These are phyloP conservation scores for Sporobolomyces pararoseus DNA, from an alignment of 768 basidiomycete species.

Conservation along the genomic window DNA sequence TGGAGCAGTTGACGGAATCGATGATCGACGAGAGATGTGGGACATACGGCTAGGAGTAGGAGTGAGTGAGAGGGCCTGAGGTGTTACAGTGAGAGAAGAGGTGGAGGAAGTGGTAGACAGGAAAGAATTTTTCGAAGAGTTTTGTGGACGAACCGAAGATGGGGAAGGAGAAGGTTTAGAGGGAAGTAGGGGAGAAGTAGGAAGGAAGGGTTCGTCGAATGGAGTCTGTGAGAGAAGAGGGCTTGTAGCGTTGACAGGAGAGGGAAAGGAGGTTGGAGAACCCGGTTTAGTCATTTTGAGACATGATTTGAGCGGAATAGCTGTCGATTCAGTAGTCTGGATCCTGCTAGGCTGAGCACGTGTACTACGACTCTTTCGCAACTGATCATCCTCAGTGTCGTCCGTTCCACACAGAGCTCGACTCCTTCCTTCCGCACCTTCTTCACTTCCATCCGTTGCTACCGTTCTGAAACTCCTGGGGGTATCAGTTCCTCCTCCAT, in stretches of 20 bases:
- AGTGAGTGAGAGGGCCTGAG: not conserved
- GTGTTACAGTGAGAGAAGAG: not conserved
- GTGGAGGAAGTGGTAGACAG: not conserved
- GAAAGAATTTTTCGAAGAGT: no score
- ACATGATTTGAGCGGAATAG: no score
- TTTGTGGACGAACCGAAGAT: not conserved
- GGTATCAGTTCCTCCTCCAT: not conserved
- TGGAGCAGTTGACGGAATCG: not conserved
- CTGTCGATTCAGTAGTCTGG: no score
- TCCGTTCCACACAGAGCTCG: no score
- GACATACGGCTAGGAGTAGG: not conserved
- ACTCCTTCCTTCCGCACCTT: no score
- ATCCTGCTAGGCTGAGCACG: no score
- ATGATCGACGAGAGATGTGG: no score
- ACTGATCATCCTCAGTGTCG: no score
- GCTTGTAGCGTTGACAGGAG: not conserved
- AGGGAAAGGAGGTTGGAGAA: not conserved
- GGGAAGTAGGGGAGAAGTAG: slow-evolving; percentile 3
- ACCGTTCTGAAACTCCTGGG: not conserved
- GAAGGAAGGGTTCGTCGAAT: not conserved
- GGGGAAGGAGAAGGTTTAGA: not conserved
- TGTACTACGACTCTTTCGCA: no score
- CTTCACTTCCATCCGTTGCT: not conserved
- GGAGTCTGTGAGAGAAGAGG: not conserved
- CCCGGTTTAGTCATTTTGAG: not conserved